phyloP scores from a whole-genome alignment of 441 rosid genomes.

The Adansonia gregorii region DNA sequence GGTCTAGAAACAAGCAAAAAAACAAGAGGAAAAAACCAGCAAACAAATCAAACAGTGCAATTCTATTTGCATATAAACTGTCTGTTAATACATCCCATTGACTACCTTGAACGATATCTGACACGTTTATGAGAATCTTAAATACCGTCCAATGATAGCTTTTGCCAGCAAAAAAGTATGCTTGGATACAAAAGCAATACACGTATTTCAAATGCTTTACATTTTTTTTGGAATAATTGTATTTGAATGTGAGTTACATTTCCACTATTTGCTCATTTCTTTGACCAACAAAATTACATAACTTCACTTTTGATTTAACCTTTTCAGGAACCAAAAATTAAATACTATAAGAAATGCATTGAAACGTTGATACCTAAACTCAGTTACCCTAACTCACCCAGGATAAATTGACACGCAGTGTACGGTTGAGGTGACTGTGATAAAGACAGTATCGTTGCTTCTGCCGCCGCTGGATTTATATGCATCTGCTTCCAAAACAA shows the following conservation, averaged over 20 bases:
- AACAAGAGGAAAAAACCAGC: not conserved
- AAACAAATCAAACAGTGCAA: constrained; percentile 5
- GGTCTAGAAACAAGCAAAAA: not conserved
- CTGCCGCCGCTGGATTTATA: constrained; percentile 79
- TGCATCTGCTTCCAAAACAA: constrained; percentile 61
- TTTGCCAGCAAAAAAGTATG: not conserved
- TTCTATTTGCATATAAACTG: not conserved
- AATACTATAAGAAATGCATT: constrained; percentile 5
- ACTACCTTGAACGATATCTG: not conserved
- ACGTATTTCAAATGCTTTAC: constrained; percentile 1
- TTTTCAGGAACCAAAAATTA: constrained; percentile 10
- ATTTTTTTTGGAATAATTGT: not conserved
- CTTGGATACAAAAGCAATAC: not conserved
- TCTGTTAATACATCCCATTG: not conserved
- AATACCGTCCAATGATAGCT: not conserved
- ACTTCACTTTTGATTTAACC: not conserved
- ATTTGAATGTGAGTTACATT: not conserved
- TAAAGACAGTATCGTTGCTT: constrained; percentile 78
- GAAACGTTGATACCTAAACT: constrained; percentile 1
- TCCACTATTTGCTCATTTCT: constrained; percentile 10
- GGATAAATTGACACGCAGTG: constrained; percentile 82
- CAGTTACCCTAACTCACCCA: constrained; percentile 51
- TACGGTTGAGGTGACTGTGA: constrained; percentile 89
- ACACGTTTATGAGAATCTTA: not conserved
- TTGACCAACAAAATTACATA: not conserved